These are phyloP conservation scores for Rhodotorula babjevae DNA, from an alignment of 768 basidiomycete genomes.

Conservation along the genomic window DNA sequence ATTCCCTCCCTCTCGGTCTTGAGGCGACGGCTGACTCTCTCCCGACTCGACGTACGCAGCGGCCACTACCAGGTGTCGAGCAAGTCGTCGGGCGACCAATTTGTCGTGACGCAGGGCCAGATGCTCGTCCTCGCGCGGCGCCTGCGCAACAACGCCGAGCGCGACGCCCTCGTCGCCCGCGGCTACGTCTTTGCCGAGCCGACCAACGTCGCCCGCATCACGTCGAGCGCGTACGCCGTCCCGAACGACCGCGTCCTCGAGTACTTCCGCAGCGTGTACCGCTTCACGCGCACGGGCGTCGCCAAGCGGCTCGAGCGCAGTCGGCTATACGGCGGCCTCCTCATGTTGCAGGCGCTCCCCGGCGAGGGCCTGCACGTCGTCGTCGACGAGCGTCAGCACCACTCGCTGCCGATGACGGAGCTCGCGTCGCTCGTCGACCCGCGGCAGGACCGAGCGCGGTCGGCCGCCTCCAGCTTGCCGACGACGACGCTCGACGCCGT, in stretches of 20 bases:
- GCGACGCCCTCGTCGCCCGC: constrained; percentile 25
- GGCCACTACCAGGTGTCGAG: constrained; percentile 34
- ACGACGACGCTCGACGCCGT: constrained; percentile 8
- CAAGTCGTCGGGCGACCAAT: constrained; percentile 26
- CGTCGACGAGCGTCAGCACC: constrained; percentile 33
- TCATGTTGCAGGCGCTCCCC: constrained; percentile 29
- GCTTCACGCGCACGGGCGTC: constrained; percentile 31
- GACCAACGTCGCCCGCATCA: constrained; percentile 20
- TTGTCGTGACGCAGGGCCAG: constrained; percentile 35
- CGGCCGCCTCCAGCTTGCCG: neutral
- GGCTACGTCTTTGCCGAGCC: constrained; percentile 37
- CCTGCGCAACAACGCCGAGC: constrained; percentile 26
- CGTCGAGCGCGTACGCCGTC: constrained; percentile 29
- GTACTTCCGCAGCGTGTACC: constrained; percentile 35
- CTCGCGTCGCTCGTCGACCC: constrained; percentile 20
- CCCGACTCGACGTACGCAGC: neutral
- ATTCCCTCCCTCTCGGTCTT: neutral
- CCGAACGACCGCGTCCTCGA: constrained; percentile 30
- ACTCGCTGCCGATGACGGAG: constrained; percentile 35
- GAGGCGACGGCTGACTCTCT: neutral
- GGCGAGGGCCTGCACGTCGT: constrained; percentile 35
- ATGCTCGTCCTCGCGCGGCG: constrained; percentile 35
- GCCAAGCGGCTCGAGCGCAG: constrained; percentile 25
- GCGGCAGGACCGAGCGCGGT: neutral
- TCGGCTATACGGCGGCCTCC: constrained; percentile 25